phyloP scores from a whole-genome alignment of 2,329 filamentous ascomycete genomes.

The Diaporthe sp. region DNA sequence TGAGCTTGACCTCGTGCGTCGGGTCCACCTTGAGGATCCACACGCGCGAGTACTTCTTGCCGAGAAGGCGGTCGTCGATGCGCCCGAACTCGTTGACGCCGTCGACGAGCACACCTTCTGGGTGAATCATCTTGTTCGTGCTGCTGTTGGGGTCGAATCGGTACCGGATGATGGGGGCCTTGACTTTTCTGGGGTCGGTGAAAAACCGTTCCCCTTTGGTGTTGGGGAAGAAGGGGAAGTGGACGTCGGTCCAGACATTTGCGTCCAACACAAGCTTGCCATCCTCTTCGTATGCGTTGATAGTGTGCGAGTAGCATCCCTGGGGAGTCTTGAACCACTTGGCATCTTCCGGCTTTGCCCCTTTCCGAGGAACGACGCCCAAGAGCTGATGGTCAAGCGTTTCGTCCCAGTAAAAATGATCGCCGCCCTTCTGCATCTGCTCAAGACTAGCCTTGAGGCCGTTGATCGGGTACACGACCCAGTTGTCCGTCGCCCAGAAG shows the following conservation, averaged over 20 bases:
- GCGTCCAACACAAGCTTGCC: neutral
- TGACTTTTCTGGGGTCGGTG: neutral
- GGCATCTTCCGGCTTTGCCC: neutral
- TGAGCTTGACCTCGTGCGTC: neutral
- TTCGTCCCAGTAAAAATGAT: neutral
- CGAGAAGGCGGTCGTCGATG: neutral
- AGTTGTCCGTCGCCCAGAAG: conserved; percentile 4
- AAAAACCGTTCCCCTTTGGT: neutral
- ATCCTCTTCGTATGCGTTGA: conserved; percentile 7
- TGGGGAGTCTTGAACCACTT: neutral
- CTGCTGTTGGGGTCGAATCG: neutral
- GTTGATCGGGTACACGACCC: neutral
- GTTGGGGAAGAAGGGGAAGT: neutral
- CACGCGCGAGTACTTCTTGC: conserved; percentile 8
- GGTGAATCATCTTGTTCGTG: conserved; percentile 1
- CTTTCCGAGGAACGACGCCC: neutral
- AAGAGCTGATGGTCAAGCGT: neutral
- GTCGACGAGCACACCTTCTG: neutral
- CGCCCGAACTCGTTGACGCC: neutral
- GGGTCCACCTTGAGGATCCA: conserved; percentile 3
- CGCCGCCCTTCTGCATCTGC: neutral
- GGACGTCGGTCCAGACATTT: neutral
- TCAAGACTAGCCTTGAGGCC: neutral
- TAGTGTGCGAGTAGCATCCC: neutral
- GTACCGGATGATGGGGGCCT: neutral